These are phyloP conservation scores for Chernovozyma sophiae-reginae DNA, from an alignment of 1,139 yeast genomes.

Conservation along the genomic window DNA sequence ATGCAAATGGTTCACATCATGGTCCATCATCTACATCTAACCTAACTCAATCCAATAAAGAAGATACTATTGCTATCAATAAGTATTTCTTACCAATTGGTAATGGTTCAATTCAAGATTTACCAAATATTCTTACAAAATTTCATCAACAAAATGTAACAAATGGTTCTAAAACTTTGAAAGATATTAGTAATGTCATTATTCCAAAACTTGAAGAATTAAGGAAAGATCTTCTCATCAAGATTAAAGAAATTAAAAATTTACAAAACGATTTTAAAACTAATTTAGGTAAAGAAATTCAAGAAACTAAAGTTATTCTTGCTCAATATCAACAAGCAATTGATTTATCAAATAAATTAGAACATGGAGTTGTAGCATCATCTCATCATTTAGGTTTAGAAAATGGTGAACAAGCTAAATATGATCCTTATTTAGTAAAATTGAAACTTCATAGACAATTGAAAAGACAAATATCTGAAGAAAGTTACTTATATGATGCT, in stretches of 20 bases:
- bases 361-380: constrained; percentile 17
- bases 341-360: constrained; percentile 34
- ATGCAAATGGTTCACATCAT: constrained; percentile 6
- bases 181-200: constrained; percentile 63
- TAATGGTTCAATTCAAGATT: constrained; percentile 76
- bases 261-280: constrained; percentile 81
- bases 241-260: constrained; percentile 82
- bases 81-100: constrained; percentile 69
- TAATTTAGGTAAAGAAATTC: constrained; percentile 63
- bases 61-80: constrained; percentile 35
- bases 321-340: constrained; percentile 43
- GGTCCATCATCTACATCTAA: constrained; percentile 8
- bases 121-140: constrained; percentile 69
- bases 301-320: constrained; percentile 55
- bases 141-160: constrained; percentile 73
- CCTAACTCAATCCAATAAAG: constrained; percentile 16
- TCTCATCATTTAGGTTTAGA: constrained; percentile 9
- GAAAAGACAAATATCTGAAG: constrained; percentile 74
- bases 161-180: constrained; percentile 61
- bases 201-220: constrained; percentile 85
- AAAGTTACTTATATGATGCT: constrained; percentile 83
- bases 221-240: constrained; percentile 73
- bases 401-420: constrained; percentile 40
- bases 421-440: constrained; percentile 82
- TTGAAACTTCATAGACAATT: constrained; percentile 71